Conservation (phyloP, 805 yeast genomes). For the Myxozyma nipponensis region DNA sequence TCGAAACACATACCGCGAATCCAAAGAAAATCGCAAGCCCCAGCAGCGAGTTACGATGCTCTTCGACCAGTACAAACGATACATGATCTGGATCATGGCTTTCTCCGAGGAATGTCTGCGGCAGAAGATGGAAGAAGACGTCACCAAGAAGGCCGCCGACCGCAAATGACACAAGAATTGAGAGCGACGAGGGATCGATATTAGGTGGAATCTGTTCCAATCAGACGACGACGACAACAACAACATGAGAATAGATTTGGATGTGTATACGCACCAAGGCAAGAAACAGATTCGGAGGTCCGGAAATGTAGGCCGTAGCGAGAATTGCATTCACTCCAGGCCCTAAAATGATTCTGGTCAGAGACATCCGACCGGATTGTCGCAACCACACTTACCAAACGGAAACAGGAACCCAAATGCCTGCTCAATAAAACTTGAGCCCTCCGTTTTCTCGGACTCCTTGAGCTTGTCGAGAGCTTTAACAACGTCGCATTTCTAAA, state of each 20-base stretch:
- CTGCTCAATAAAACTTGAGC: slow-evolving; percentile 36
- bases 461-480: slow-evolving; percentile 37
- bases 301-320: slow-evolving; percentile 61
- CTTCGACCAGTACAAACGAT: slow-evolving; percentile 50
- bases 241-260: slow-evolving; percentile 1
- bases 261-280: slow-evolving; percentile 40
- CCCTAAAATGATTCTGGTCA: too few relatives aligned
- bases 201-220: slow-evolving; percentile 48
- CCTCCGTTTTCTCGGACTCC: slow-evolving; percentile 24
- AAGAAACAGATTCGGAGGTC: slow-evolving; percentile 58
- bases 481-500: slow-evolving; percentile 43
- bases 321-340: slow-evolving; percentile 60
- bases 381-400: slow-evolving; percentile 32
- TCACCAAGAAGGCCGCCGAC: slow-evolving; percentile 75
- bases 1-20: slow-evolving; percentile 39
- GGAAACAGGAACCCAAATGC: slow-evolving; percentile 41
- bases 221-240: not conserved
- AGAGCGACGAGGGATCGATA: slow-evolving; percentile 49
- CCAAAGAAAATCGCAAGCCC: slow-evolving; percentile 61
- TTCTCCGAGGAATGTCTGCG: slow-evolving; percentile 61
- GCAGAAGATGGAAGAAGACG: slow-evolving; percentile 65
- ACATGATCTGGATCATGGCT: slow-evolving; percentile 40
- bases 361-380: too few relatives aligned
- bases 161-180: slow-evolving; percentile 64
- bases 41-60: slow-evolving; percentile 45